A percentile compares a stretch with the other conserved stretches of the same genome.
These are phyloP conservation scores for Carallia pectinifolia DNA, from an alignment of 345 rosid species.

Conservation along the genomic window DNA sequence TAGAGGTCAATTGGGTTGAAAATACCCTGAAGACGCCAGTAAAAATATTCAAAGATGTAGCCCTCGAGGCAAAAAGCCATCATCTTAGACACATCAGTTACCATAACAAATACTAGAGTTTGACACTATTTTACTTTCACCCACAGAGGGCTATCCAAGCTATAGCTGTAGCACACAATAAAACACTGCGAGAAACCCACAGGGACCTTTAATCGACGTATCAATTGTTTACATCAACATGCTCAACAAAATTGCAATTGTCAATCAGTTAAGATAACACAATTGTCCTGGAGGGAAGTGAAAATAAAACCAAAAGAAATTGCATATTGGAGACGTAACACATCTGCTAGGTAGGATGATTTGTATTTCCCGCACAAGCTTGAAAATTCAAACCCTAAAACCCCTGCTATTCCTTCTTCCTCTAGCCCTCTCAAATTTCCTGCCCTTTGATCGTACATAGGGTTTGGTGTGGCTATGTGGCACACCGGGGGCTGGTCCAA, in stretches of 20 bases:
- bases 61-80: too few species aligned
- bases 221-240: not conserved
- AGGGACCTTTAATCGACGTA: not conserved
- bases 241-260: not conserved
- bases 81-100: too few species aligned
- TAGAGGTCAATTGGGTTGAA: too few species aligned
- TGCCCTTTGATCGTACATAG: slow-evolving; percentile 6
- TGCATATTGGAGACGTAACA: not conserved
- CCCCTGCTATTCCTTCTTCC: slow-evolving; percentile 5
- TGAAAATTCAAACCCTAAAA: not conserved
- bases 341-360: not conserved
- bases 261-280: not conserved
- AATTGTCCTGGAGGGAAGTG: not conserved
- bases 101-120: too few species aligned
- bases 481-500: slow-evolving; percentile 4
- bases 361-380: not conserved
- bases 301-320: not conserved
- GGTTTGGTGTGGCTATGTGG: slow-evolving; percentile 7
- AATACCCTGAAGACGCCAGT: too few species aligned
- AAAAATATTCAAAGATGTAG: too few species aligned
- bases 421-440: slow-evolving; percentile 10
- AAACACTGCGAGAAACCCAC: too few species aligned
- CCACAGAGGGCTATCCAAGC: too few species aligned
- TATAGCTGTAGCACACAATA: too few species aligned
- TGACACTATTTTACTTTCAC: too few species aligned